A percentile compares a stretch with the other conserved stretches of the same genome.
Conservation (phyloP, 768 basidiomycete genomes). For the Lyophyllum atratum region DNA sequence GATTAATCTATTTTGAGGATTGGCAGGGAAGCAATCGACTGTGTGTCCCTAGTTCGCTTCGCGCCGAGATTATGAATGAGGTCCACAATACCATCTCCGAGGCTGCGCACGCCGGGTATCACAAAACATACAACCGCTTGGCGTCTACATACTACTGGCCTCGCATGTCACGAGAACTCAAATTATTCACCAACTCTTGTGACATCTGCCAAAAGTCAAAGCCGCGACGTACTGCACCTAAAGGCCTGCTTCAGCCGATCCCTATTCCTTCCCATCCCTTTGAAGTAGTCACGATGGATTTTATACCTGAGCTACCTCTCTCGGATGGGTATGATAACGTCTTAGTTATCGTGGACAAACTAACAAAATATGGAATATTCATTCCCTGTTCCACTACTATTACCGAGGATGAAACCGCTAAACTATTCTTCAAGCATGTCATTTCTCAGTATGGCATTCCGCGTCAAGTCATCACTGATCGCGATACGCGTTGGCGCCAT, state of each 20-base stretch:
- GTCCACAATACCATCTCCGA: constrained; percentile 23
- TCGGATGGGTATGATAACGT: constrained; percentile 30
- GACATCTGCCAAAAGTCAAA: too few relatives aligned
- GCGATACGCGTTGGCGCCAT: constrained; percentile 25
- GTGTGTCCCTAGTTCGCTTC: constrained; percentile 25
- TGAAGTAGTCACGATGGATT: constrained; percentile 33
- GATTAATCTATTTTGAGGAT: constrained; percentile 17
- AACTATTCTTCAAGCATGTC: constrained; percentile 30
- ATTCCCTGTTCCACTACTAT: constrained; percentile 31
- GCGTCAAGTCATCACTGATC: constrained; percentile 29
- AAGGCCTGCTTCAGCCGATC: constrained; percentile 33
- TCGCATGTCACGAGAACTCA: constrained; percentile 26
- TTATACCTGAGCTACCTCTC: constrained; percentile 33
- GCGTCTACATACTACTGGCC: constrained; percentile 32
- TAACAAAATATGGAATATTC: constrained; percentile 42
- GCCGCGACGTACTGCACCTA: constrained; percentile 24
- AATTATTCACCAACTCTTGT: constrained; percentile 21
- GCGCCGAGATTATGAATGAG: constrained; percentile 22
- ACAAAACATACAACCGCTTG: constrained; percentile 25
- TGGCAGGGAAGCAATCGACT: constrained; percentile 25
- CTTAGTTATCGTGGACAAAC: constrained; percentile 35
- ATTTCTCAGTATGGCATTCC: constrained; percentile 26
- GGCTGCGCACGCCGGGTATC: constrained; percentile 29
- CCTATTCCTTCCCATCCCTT: constrained; percentile 32
- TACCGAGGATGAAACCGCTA: constrained; percentile 21